These are phyloP conservation scores for Telopea speciosissima DNA, from an alignment of 177 flowering plant genomes.

Conservation along the genomic window DNA sequence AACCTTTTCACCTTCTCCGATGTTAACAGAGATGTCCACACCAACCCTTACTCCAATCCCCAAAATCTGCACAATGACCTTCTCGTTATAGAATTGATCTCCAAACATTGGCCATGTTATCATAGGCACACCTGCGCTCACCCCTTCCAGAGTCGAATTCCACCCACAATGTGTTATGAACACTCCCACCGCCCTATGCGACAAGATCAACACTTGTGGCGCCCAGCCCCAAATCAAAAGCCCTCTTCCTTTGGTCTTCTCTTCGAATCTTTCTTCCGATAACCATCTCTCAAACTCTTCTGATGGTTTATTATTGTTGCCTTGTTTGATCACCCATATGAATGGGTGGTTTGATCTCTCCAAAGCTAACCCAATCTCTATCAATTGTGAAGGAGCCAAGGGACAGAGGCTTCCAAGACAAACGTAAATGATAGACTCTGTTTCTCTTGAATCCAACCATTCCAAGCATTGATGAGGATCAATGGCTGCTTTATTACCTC, in stretches of 20 bases:
- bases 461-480: conserved; percentile 12
- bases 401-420: conserved; percentile 26
- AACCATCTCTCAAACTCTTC: conserved; percentile 30
- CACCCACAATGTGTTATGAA: conserved; percentile 78
- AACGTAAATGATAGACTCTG: conserved; percentile 19
- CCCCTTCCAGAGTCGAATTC: conserved; percentile 61
- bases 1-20: conserved; percentile 38
- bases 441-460: conserved; percentile 20
- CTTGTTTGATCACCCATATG: conserved; percentile 22
- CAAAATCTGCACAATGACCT: conserved; percentile 39
- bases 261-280: conserved; percentile 17
- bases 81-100: conserved; percentile 65
- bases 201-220: conserved; percentile 55
- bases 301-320: not conserved
- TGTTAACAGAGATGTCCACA: conserved; percentile 19
- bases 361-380: conserved; percentile 23
- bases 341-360: conserved; percentile 24
- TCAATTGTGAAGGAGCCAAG: conserved; percentile 12
- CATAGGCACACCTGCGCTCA: conserved; percentile 51
- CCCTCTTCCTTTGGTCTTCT: conserved; percentile 20
- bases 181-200: conserved; percentile 53
- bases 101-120: conserved; percentile 61
- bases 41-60: conserved; percentile 41
- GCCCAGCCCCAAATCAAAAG: conserved; percentile 66
- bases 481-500: conserved; percentile 16